A percentile compares a stretch with the other conserved stretches of the same genome.
These are phyloP conservation scores for Torulaspora franciscae DNA, from an alignment of 805 yeast species.

Conservation along the genomic window DNA sequence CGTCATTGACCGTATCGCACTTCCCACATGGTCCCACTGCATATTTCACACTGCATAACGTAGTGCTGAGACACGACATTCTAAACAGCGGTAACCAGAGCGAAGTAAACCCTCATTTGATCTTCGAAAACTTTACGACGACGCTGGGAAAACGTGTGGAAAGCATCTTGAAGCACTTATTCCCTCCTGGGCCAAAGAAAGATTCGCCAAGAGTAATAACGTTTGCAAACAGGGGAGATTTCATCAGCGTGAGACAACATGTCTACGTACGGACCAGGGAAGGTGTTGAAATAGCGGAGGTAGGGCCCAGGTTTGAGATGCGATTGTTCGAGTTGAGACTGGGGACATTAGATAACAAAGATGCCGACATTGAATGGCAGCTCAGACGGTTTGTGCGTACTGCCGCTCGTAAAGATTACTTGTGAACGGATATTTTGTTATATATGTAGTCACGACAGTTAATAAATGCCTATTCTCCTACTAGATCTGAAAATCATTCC, in stretches of 20 bases:
- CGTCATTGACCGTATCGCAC: slow-evolving; percentile 86
- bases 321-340: slow-evolving; percentile 78
- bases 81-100: slow-evolving; percentile 79
- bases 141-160: slow-evolving; percentile 78
- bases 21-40: slow-evolving; percentile 98
- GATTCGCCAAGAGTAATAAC: slow-evolving; percentile 90
- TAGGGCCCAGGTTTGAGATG: slow-evolving; percentile 99
- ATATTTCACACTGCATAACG: slow-evolving; percentile 89
- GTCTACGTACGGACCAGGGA: slow-evolving; percentile 86
- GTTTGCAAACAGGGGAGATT: slow-evolving; percentile 86
- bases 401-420: slow-evolving; percentile 89
- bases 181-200: slow-evolving; percentile 94
- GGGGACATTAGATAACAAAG: slow-evolving; percentile 91
- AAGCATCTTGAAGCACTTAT: slow-evolving; percentile 76
- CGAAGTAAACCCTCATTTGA: slow-evolving; percentile 89
- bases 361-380: slow-evolving; percentile 98
- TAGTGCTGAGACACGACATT: slow-evolving; percentile 88
- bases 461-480: no score
- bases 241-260: slow-evolving; percentile 91
- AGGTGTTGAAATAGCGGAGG: slow-evolving; percentile 86
- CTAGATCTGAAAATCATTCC: no score
- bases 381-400: slow-evolving; percentile 89
- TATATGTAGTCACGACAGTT: slow-evolving; percentile 1
- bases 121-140: slow-evolving; percentile 83
- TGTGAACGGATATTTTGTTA: slow-evolving; percentile 31